Percentiles rank a stretch among this genome's conserved stretches.
Evolutionary conservation across 148 eudicot species (phyloP).

Genomic region (Persicaria tinctoria): DNA sequence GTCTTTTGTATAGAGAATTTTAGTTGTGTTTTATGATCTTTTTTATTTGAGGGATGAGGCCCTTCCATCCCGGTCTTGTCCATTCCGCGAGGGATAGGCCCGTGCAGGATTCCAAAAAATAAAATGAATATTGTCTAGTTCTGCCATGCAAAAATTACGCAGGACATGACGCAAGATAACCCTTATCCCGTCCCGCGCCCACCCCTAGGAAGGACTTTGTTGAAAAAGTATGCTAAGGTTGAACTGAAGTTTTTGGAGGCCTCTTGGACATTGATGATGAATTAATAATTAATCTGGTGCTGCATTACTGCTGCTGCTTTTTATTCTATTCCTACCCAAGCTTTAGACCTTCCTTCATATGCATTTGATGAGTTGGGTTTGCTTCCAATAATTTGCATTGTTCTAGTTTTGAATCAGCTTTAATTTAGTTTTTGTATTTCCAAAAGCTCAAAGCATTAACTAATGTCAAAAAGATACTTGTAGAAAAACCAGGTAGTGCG

Average conservation of each 20-base stretch:
- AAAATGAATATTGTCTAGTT: too few relatives aligned
- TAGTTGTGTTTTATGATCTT: too few relatives aligned
- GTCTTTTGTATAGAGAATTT: too few relatives aligned
- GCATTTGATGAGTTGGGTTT: neutral
- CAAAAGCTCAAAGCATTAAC: neutral
- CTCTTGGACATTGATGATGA: neutral
- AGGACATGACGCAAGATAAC: too few relatives aligned
- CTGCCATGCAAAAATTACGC: too few relatives aligned
- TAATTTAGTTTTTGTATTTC: neutral
- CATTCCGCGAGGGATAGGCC: too few relatives aligned
- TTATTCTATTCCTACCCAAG: neutral
- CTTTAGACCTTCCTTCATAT: neutral
- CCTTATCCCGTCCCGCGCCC: neutral
- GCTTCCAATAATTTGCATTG: neutral
- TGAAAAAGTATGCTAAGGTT: neutral
- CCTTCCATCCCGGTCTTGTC: too few relatives aligned
- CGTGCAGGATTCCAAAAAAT: too few relatives aligned
- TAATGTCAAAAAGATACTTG: constrained; percentile 7
- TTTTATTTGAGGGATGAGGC: too few relatives aligned
- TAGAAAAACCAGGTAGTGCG: constrained; percentile 51
- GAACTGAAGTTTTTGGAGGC: neutral
- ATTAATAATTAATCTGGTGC: neutral
- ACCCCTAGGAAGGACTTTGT: neutral
- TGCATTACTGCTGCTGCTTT: neutral
- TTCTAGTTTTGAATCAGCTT: neutral